These are phyloP conservation scores for Colletotrichum endophyticum DNA, from an alignment of 2,329 filamentous ascomycete genomes.

Conservation along the genomic window DNA sequence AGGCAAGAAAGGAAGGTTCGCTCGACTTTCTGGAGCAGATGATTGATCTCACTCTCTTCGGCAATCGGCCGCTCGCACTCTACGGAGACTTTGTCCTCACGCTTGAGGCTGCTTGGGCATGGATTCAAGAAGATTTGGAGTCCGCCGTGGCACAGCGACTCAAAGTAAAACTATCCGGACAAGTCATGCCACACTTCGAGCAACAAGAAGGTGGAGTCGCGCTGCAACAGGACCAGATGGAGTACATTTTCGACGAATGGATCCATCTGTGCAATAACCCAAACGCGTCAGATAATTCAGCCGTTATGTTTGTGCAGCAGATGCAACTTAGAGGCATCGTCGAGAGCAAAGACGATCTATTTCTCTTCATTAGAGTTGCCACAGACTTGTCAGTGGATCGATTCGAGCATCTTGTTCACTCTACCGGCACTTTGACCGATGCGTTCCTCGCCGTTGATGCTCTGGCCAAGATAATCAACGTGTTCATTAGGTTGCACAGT, in stretches of 20 bases:
- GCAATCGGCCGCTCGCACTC: constrained; percentile 76
- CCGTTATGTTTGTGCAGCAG: constrained; percentile 81
- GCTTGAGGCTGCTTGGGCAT: constrained; percentile 79
- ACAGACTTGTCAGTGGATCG: constrained; percentile 80
- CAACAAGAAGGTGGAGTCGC: background rate
- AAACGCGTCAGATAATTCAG: constrained; percentile 74
- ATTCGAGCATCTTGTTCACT: constrained; percentile 74
- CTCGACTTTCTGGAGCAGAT: constrained; percentile 82
- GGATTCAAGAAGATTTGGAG: constrained; percentile 76
- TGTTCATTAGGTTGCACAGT: constrained; percentile 75
- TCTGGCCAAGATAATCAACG: constrained; percentile 78
- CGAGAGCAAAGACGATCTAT: constrained; percentile 75
- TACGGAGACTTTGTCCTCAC: constrained; percentile 87
- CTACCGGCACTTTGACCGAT: constrained; percentile 62
- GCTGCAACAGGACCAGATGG: constrained; percentile 77
- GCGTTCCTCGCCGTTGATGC: constrained; percentile 74
- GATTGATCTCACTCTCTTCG: constrained; percentile 79
- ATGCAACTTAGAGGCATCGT: constrained; percentile 78
- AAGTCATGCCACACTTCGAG: constrained; percentile 52
- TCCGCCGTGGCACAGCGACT: constrained; percentile 71
- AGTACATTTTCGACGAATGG: constrained; percentile 98
- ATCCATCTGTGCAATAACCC: constrained; percentile 79
- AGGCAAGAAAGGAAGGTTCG: constrained; percentile 72
- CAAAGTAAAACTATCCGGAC: constrained; percentile 63
- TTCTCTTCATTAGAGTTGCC: constrained; percentile 79